Conservation (phyloP, 352 stramenopile species). For the Hyaloperonospora arabidopsidis region DNA sequence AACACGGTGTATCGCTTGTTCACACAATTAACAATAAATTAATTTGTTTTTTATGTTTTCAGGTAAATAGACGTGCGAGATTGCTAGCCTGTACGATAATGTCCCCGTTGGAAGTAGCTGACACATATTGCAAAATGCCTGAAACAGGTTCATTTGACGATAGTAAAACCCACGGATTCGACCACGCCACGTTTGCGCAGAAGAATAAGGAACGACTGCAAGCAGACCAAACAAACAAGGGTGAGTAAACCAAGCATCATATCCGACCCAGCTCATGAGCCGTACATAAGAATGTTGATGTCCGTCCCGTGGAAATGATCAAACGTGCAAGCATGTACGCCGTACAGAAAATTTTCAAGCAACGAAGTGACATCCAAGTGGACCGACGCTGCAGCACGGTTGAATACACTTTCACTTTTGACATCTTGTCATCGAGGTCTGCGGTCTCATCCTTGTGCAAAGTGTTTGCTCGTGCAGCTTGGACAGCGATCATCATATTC, state of each 20-base stretch:
- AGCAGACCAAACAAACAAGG: too few species aligned
- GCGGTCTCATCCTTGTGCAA: conserved; percentile 28
- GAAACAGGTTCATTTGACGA: too few species aligned
- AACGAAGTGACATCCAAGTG: conserved; percentile 33
- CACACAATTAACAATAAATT: too few species aligned
- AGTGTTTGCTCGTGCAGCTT: conserved; percentile 41
- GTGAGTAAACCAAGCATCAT: neutral
- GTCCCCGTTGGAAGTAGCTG: too few species aligned
- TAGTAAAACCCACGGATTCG: too few species aligned
- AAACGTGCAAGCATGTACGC: conserved; percentile 45
- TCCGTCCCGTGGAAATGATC: conserved; percentile 41
- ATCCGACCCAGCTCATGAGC: conserved; percentile 2
- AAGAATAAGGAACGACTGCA: conserved; percentile 45
- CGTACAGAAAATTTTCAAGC: conserved; percentile 40
- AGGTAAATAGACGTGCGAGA: too few species aligned
- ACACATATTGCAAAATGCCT: too few species aligned
- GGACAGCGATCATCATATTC: conserved; percentile 55
- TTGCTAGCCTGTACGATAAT: too few species aligned
- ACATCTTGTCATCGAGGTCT: conserved; percentile 9
- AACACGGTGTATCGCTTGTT: too few species aligned
- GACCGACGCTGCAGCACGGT: conserved; percentile 15
- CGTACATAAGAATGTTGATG: conserved; percentile 62
- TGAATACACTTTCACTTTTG: conserved; percentile 4
- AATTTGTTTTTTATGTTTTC: too few species aligned
- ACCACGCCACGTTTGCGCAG: conserved; percentile 77